A percentile compares a stretch with the other conserved stretches of the same genome.
These are phyloP conservation scores for Penicillium griseofulvum DNA, from an alignment of 2,329 filamentous ascomycete genomes.

Conservation along the genomic window DNA sequence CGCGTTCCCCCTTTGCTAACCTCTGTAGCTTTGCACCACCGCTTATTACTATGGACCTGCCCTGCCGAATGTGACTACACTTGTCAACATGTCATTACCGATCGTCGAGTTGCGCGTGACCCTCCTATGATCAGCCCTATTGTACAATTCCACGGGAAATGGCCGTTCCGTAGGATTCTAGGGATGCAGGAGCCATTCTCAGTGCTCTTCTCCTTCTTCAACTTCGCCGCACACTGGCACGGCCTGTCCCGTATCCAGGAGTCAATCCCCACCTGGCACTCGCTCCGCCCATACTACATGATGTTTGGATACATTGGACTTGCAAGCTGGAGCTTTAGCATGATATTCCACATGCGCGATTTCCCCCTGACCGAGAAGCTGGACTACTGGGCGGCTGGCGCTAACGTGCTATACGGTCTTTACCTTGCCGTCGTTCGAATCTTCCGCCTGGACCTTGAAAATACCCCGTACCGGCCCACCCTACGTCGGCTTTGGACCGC, in stretches of 20 bases:
- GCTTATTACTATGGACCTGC: conserved; percentile 89
- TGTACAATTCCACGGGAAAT: conserved; percentile 97
- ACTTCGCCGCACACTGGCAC: conserved; percentile 78
- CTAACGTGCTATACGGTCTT: conserved; percentile 83
- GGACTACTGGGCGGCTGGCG: conserved; percentile 93
- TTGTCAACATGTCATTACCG: conserved; percentile 90
- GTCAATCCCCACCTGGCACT: conserved; percentile 68
- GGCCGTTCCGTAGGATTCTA: conserved; percentile 87
- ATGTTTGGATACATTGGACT: conserved; percentile 77
- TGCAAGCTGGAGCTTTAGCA: conserved; percentile 80
- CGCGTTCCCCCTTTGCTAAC: conserved; percentile 14
- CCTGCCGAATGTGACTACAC: conserved; percentile 94
- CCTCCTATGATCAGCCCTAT: conserved; percentile 64
- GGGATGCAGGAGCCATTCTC: conserved; percentile 95
- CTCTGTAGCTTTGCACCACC: conserved; percentile 70
- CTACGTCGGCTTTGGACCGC: conserved; percentile 72
- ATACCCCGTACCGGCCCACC: conserved; percentile 48
- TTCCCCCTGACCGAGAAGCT: conserved; percentile 83
- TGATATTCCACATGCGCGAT: conserved; percentile 90
- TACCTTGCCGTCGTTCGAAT: conserved; percentile 82
- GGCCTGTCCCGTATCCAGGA: conserved; percentile 71
- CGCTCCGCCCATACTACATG: conserved; percentile 77
- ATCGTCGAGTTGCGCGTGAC: conserved; percentile 63
- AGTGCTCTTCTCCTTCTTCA: conserved; percentile 88
- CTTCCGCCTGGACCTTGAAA: conserved; percentile 70